Evolutionary conservation across 2,329 filamentous ascomycete genomes (phyloP).

Genomic region (Grosmannia huntii): DNA sequence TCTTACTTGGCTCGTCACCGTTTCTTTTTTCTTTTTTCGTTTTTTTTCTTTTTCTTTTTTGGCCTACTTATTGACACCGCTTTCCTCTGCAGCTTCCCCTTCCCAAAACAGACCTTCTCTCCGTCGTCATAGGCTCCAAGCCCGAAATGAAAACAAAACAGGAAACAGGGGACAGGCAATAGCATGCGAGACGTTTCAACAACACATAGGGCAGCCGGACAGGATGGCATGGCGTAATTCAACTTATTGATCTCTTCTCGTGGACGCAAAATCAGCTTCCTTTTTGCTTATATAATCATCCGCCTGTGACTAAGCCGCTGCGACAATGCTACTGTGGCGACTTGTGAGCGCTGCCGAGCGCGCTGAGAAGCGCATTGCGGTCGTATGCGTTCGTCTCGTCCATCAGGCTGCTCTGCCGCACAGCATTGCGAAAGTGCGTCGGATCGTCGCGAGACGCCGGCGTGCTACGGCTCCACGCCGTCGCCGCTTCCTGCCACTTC

Average conservation of each 20-base stretch:
- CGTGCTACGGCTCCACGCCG: slow-evolving; percentile 12
- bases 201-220: slow-evolving; percentile 12
- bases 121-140: slow-evolving; percentile 20
- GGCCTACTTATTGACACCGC: background rate
- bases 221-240: slow-evolving; percentile 16
- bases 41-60: too few relatives aligned
- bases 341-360: slow-evolving; percentile 6
- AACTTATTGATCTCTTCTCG: slow-evolving; percentile 22
- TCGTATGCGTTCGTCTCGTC: slow-evolving; percentile 14
- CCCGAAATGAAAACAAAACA: background rate
- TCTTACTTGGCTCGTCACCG: too few relatives aligned
- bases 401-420: slow-evolving; percentile 11
- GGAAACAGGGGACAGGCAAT: background rate
- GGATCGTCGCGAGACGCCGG: slow-evolving; percentile 12
- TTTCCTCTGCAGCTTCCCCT: slow-evolving; percentile 50
- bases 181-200: slow-evolving; percentile 17
- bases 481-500: slow-evolving; percentile 13
- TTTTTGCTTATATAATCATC: background rate
- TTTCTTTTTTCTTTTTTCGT: too few relatives aligned
- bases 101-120: slow-evolving; percentile 67
- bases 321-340: background rate
- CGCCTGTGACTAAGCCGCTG: too few relatives aligned
- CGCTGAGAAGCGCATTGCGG: slow-evolving; percentile 12
- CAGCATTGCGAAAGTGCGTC: slow-evolving; percentile 13
- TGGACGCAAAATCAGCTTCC: background rate